Base-by-base conservation (phyloP, 208 protist genomes). In the Acanthamoeba sp. region DNA sequence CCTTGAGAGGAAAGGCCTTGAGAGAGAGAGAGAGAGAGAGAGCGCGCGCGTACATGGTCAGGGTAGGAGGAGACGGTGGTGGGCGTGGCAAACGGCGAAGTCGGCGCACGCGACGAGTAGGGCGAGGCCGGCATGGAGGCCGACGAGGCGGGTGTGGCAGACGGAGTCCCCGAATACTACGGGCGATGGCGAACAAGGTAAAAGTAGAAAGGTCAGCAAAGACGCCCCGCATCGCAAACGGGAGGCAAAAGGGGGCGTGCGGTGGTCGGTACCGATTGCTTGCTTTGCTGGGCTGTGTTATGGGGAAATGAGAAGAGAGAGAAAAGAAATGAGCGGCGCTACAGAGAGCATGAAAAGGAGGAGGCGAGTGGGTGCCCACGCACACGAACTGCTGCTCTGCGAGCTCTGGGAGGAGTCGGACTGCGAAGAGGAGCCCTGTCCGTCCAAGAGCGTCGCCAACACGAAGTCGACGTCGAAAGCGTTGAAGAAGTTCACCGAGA, bases 401-500 rank as follows among this genome's bases (percentile, higher is more conserved):
- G 18, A 32, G 38, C 42, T 59, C 36, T 85, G 76, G 9, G 76
- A 85, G 22, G 76, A 85, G 38, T 85, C 76, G 18, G 76, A 55
- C n/a, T 48, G 42, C 7, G 76, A 85, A 1, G 76, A 85, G 42
- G 76, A 85, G 22, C 45, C 22, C 38, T 48, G 45, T 20, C 76
- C 38, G n/a, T 85, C 76, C 2, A 85, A 27, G n/a, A 85, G 76
- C 7, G 76, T 85, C 22, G 76, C 76, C 45, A 85, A n/a, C 20
- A 85, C 76, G 22, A 85, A 85, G 76, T 85, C 76, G 3, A 52
- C 76, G 22, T 85, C 76, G 22, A 85, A 85, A 2, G 42, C 38
- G 22, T 85, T 85, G 76, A 85, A 85, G 18, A 85, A 48, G 76
- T 85, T 85, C 20, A 85, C 76, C 24, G 76, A 59, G 76, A 85